Evolutionary conservation across 2,329 filamentous ascomycete species (phyloP).

Genomic region (Aaosphaeria arxii): DNA sequence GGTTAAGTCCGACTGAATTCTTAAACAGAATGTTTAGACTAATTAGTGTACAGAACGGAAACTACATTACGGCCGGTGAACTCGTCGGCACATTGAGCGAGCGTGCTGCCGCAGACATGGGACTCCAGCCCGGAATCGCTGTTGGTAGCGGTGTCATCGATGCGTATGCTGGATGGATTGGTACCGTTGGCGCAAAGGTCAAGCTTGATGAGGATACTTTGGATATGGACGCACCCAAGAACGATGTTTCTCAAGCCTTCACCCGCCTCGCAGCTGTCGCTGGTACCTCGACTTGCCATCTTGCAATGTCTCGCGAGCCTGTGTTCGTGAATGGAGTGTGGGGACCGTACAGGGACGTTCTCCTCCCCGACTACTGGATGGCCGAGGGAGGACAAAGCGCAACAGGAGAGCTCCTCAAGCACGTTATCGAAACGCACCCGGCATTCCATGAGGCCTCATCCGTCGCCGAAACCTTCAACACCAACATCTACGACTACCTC

Average conservation of each 20-base stretch:
- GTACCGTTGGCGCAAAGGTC: slow-evolving; percentile 96
- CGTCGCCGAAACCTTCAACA: slow-evolving; percentile 75
- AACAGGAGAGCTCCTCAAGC: slow-evolving; percentile 89
- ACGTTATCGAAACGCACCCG: slow-evolving; percentile 92
- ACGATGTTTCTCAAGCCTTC: slow-evolving; percentile 90
- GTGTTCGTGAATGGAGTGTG: slow-evolving; percentile 95
- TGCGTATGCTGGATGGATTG: slow-evolving; percentile 97
- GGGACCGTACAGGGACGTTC: slow-evolving; percentile 93
- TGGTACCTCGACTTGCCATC: slow-evolving; percentile 93
- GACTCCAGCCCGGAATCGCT: slow-evolving; percentile 81
- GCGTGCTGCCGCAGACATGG: slow-evolving; percentile 77
- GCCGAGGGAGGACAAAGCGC: slow-evolving; percentile 96
- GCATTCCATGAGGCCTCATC: slow-evolving; percentile 79
- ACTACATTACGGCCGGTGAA: slow-evolving; percentile 88
- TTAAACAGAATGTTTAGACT: slow-evolving; percentile 23
- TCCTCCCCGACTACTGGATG: slow-evolving; percentile 92
- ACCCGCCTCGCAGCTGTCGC: slow-evolving; percentile 90
- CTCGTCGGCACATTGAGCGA: slow-evolving; percentile 81
- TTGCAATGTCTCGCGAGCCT: slow-evolving; percentile 90
- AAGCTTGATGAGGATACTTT: slow-evolving; percentile 67
- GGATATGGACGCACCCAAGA: slow-evolving; percentile 65
- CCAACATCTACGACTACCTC: slow-evolving; percentile 92
- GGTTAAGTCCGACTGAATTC: slow-evolving; percentile 60
- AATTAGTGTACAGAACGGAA: slow-evolving; percentile 71
- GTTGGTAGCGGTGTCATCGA: slow-evolving; percentile 97